Conservation (phyloP, 345 rosid species). For the Moricandia moricandioides region DNA sequence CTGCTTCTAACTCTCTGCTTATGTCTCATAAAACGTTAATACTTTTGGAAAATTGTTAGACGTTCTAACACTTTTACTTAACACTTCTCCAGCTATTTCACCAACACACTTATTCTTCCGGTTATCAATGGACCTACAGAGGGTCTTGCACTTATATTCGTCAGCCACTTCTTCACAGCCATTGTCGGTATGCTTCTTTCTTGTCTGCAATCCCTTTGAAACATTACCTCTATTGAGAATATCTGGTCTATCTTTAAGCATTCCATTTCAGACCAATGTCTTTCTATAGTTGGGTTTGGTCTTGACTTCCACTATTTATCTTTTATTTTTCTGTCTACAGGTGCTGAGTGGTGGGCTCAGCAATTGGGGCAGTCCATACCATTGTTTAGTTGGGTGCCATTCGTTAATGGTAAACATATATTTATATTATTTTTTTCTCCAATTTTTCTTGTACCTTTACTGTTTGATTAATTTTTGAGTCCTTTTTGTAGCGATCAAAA, state of each 20-base stretch:
- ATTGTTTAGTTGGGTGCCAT: constrained; percentile 80
- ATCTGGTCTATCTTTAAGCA: background rate
- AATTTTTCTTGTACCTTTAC: background rate
- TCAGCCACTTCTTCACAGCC: constrained; percentile 73
- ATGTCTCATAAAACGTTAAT: background rate
- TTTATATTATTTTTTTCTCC: background rate
- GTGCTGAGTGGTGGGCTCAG: constrained; percentile 97
- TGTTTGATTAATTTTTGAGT: background rate
- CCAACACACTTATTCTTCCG: constrained; percentile 93
- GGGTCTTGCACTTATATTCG: constrained; percentile 85
- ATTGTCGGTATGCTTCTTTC: constrained; percentile 66
- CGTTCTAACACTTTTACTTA: background rate
- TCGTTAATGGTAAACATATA: constrained; percentile 57
- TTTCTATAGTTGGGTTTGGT: background rate
- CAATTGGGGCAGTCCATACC: constrained; percentile 69
- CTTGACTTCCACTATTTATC: background rate
- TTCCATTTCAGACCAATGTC: background rate
- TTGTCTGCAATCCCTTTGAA: background rate
- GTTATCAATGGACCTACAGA: constrained; percentile 95
- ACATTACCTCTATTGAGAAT: background rate
- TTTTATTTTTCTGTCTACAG: constrained; percentile 34
- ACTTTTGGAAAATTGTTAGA: background rate
- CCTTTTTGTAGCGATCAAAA: constrained; percentile 53
- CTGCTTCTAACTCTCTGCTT: constrained; percentile 8
- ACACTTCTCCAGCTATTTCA: constrained; percentile 66